Percentiles rank a stretch among this genome's conserved stretches.
Conservation (phyloP, 257 asterid genomes). For the Lantana camara region DNA sequence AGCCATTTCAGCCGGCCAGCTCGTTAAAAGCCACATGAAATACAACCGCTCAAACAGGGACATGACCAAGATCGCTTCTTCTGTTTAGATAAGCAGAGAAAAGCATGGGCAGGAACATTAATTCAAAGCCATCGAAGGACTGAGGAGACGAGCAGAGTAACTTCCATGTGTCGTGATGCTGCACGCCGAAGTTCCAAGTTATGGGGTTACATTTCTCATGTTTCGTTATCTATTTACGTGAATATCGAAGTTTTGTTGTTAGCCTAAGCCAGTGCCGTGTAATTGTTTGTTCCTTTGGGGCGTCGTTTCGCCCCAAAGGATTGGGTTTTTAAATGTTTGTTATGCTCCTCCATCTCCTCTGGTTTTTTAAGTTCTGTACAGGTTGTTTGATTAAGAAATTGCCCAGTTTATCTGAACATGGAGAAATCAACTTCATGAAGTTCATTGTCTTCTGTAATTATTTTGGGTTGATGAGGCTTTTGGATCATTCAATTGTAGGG, state of each 20-base stretch:
- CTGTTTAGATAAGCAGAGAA: background rate
- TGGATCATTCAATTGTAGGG: conserved; percentile 25
- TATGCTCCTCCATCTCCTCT: conserved; percentile 23
- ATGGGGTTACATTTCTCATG: background rate
- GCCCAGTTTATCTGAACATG: conserved; percentile 26
- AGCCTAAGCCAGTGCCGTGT: conserved; percentile 22
- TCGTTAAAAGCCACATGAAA: conserved; percentile 90
- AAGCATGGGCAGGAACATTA: conserved; percentile 7
- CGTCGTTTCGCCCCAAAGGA: conserved; percentile 4
- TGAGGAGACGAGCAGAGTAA: conserved; percentile 9
- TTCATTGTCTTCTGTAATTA: conserved; percentile 24
- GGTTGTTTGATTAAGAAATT: conserved; percentile 6
- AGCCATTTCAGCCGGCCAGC: conserved; percentile 93
- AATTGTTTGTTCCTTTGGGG: conserved; percentile 6
- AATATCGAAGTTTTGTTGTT: conserved; percentile 22
- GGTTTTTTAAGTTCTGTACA: conserved; percentile 30
- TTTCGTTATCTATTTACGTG: background rate
- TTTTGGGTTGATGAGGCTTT: conserved; percentile 24
- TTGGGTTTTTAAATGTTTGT: conserved; percentile 24
- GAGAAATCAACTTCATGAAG: conserved; percentile 10
- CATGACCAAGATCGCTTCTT: conserved; percentile 49
- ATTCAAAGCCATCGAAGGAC: conserved; percentile 13
- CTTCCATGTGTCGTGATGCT: background rate
- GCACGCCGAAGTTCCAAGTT: conserved; percentile 14
- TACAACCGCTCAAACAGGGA: conserved; percentile 89